Base-by-base conservation (phyloP, 2,329 filamentous ascomycete genomes). In the Xenoacremonium recifei region DNA sequence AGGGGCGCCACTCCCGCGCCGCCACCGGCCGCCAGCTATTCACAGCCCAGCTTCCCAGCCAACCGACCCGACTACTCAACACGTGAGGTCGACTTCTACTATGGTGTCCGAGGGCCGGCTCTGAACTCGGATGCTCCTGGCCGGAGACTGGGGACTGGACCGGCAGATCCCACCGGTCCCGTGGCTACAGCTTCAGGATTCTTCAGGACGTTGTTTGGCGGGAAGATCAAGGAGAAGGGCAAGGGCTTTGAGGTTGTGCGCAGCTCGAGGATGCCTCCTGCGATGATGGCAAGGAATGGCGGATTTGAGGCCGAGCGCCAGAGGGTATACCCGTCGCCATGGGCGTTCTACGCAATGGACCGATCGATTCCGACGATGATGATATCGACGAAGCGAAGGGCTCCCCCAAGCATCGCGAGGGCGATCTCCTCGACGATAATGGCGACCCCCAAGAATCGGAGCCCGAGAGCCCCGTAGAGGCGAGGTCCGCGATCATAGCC, bases 161-260 rank as follows among this genome's bases (percentile, higher is more conserved):
- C 93, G 3, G 90, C 91, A 7, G 92, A 99, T 69, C 93, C 93
- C 1, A 96, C 91, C 27, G 89, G 91, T 1, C 89, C 91, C 0
- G 87, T 96, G 16, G 87, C 89, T 2, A 92, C 88, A 6, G 92
- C 93, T 0, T 86, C 87, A 0, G 89, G 89, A 4, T 99, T 92
- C 90, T 81, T 97, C 64, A 85, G 88, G 54, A 79, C 76, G 39
- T 61, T 96, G 5, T 79, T 96, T 44, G 84, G 84, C 11, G 87
- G 85, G 13, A 95, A 95, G 68, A 89, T 84, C 6, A 96, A 96
- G 61, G 92, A 96, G 52, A 95, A 95, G 66, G 85, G 85, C 51
- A 97, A 97, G 66, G 93, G 93, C 0, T 99, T 99, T 54, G 93
- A 97, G 63, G 93, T 99, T 5, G 92, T 99, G 13, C 76, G 93